Conservation (phyloP, 768 basidiomycete genomes). For the Phanerodontia chrysosporium region DNA sequence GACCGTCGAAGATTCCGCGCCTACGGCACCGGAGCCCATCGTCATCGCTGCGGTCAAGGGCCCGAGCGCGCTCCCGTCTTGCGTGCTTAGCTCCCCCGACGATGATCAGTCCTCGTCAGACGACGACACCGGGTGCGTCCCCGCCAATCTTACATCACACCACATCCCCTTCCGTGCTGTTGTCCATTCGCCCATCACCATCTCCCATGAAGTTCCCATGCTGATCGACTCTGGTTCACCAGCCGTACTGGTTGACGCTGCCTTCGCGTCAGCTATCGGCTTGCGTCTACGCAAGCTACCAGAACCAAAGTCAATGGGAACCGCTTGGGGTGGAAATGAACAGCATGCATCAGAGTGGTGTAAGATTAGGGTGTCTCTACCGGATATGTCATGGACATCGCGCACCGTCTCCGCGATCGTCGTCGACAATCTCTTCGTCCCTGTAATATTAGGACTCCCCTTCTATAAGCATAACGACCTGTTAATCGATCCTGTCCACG, state of each 20-base stretch:
- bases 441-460: too few relatives aligned
- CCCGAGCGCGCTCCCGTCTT: too few relatives aligned
- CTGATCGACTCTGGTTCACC: slow-evolving; percentile 5
- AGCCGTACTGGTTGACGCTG: not conserved
- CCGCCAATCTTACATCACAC: not conserved
- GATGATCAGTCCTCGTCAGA: too few relatives aligned
- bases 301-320: not conserved
- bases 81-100: not conserved
- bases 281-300: not conserved
- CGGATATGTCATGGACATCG: too few relatives aligned
- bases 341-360: too few relatives aligned
- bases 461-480: too few relatives aligned
- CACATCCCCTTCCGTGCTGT: not conserved
- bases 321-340: too few relatives aligned
- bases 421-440: too few relatives aligned
- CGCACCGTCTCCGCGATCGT: too few relatives aligned
- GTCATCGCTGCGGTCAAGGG: not conserved
- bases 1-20: not conserved
- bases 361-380: too few relatives aligned
- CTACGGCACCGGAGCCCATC: too few relatives aligned
- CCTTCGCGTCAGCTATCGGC: not conserved
- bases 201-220: not conserved
- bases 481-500: too few relatives aligned
- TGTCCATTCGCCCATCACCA: not conserved
- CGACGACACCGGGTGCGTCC: slow-evolving; percentile 1